A percentile compares a stretch with the other conserved stretches of the same genome.
Evolutionary conservation across 1,284 basidiomycete genomes (phyloP).

Genomic region (Cryptococcus wingfieldii): DNA sequence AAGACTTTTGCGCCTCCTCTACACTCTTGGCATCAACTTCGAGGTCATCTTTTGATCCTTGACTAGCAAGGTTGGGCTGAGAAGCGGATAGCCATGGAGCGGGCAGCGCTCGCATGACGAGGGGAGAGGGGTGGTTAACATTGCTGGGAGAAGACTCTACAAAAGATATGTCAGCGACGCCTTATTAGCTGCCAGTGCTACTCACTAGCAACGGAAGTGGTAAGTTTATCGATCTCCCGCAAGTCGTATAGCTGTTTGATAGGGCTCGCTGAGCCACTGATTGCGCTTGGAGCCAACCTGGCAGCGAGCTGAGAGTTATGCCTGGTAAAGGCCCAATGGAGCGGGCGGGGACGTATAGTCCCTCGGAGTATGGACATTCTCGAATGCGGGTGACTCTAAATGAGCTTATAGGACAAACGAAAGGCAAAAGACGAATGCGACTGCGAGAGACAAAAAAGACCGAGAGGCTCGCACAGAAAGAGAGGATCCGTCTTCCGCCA

Average conservation of each 20-base stretch:
- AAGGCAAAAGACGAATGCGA: too few relatives aligned
- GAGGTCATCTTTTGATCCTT: not conserved
- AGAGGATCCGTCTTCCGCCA: too few relatives aligned
- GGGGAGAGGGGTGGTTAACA: slow-evolving; percentile 33
- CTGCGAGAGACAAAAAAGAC: too few relatives aligned
- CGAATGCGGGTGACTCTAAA: not conserved
- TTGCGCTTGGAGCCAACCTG: too few relatives aligned
- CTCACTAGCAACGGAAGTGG: slow-evolving; percentile 42
- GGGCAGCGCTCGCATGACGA: slow-evolving; percentile 41
- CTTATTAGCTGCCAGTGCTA: not conserved
- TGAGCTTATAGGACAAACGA: not conserved
- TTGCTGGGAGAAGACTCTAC: slow-evolving; percentile 25
- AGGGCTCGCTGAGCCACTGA: slow-evolving; percentile 13
- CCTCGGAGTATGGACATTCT: not conserved
- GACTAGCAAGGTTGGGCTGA: slow-evolving; percentile 29
- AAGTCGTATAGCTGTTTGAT: slow-evolving; percentile 37
- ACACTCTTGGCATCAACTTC: not conserved
- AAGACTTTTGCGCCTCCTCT: slow-evolving; percentile 14
- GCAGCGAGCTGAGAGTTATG: too few relatives aligned
- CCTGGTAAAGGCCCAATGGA: too few relatives aligned
- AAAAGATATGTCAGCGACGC: not conserved
- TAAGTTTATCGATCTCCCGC: slow-evolving; percentile 43
- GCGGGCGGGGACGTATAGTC: not conserved
- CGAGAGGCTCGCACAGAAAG: too few relatives aligned
- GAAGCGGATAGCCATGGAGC: slow-evolving; percentile 39